Base-by-base conservation (phyloP, 108 stramenopile species). In the Discostella stelligeroides region DNA sequence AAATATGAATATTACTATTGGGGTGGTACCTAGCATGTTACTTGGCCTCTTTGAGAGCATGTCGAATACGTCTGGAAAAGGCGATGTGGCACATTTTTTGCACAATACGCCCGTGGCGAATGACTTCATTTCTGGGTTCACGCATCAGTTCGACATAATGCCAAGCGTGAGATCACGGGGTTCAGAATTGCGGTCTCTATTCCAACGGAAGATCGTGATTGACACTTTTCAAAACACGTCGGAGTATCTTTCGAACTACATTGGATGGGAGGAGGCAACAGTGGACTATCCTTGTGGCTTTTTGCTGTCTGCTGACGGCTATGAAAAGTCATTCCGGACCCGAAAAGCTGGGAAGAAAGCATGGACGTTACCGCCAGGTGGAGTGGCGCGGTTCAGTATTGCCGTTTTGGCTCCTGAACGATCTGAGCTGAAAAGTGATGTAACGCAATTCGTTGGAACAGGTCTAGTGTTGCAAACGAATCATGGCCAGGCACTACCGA, bases 361-460 rank as follows among this genome's bases (percentile, higher is more conserved):
- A n/a, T 62, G 87, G 41, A 62, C 56, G 51, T 82, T 94, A 23
- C 90, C 92, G 40, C 87, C 92, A 13, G 88, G 88, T 11, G 88
- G 84, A 18, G 67, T 70, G 30, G 87, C 81, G 37, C 76, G 88
- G 27, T 91, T 91, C 46, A 81, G 80, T 23, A 73, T 94, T 7
- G 49, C 60, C 12, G 38, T 91, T 1, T 76, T 75, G 43, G 75
- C 87, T 38, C 90, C 86, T n/a, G 23, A 63, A 18, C 47, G 47
- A 21, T 41, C 21, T 23, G 59, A 59, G 11, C 61, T 81, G 63
- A 75, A 77, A 38, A 71, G 78, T 43, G 89, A 92, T 53, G 70
- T 92, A 15, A 88, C 82, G 27, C 78, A 85, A 39, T 78, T 92
- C 60, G 59, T 92, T 6, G 50, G 78, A 38, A 88, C 88, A 15